These are phyloP conservation scores for Auricularia auricula-judae DNA, from an alignment of 768 basidiomycete genomes.

Conservation along the genomic window DNA sequence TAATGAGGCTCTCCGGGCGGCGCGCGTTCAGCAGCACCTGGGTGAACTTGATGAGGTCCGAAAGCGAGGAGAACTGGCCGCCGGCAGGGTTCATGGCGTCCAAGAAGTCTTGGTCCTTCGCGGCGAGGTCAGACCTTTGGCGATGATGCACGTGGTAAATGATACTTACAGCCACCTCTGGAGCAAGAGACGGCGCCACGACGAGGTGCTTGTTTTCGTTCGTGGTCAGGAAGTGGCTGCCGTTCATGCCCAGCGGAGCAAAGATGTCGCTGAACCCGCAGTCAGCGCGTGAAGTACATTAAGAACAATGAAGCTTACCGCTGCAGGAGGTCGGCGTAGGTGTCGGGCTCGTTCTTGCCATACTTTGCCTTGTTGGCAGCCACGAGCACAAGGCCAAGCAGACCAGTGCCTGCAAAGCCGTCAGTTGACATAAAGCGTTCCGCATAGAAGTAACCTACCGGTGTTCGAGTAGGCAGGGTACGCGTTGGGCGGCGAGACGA, in stretches of 20 bases:
- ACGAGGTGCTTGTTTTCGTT: conserved; percentile 24
- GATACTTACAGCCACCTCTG: conserved; percentile 3
- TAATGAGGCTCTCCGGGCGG: conserved; percentile 11
- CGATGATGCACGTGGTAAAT: background rate
- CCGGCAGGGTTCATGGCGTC: conserved; percentile 33
- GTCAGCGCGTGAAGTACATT: background rate
- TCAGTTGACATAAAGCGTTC: background rate
- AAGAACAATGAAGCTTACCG: conserved; percentile 5
- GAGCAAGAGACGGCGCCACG: conserved; percentile 19
- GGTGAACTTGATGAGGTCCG: conserved; percentile 34
- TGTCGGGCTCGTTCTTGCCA: conserved; percentile 12
- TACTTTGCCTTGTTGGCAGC: conserved; percentile 19
- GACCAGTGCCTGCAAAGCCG: conserved; percentile 9
- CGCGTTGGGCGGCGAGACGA: conserved; percentile 31
- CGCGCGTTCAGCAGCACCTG: conserved; percentile 34
- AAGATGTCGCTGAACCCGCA: conserved; percentile 29
- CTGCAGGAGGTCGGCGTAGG: conserved; percentile 33
- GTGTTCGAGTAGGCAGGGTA: conserved; percentile 35
- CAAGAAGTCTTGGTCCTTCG: conserved; percentile 28
- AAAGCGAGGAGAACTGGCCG: conserved; percentile 40
- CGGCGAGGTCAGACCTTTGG: background rate
- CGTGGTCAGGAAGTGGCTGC: conserved; percentile 32
- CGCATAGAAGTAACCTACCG: conserved; percentile 4
- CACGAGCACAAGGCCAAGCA: conserved; percentile 26
- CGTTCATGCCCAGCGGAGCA: conserved; percentile 32